Evolutionary conservation across 805 yeast genomes (phyloP).

Genomic region (Candida loeiensis): DNA sequence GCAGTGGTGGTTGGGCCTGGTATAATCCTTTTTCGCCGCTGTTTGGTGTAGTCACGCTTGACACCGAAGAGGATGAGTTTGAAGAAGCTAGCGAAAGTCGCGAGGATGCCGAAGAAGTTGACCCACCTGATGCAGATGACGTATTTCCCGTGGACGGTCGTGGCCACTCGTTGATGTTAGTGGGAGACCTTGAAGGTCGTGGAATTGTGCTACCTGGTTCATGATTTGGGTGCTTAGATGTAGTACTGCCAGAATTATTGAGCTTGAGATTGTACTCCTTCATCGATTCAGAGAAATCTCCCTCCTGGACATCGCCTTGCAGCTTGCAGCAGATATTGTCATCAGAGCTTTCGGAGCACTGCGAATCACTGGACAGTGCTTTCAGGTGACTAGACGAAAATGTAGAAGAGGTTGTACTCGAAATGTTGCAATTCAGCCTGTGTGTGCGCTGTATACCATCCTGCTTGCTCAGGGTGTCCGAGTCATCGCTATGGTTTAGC

Average conservation of each 20-base stretch:
- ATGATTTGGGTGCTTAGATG: neutral
- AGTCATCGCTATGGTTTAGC: conserved; percentile 14
- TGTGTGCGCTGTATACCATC: neutral
- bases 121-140: neutral
- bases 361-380: neutral
- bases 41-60: neutral
- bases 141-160: neutral
- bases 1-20: neutral
- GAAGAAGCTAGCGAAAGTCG: conserved; percentile 1
- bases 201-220: neutral
- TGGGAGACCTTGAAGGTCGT: neutral
- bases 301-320: neutral
- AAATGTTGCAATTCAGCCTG: neutral
- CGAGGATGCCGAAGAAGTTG: conserved; percentile 1
- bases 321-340: neutral
- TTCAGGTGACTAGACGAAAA: neutral
- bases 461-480: neutral
- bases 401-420: neutral
- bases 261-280: neutral
- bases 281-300: neutral
- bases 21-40: neutral
- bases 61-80: neutral
- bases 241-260: conserved; percentile 6
- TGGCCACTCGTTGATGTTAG: neutral
- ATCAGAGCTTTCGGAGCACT: neutral